A percentile compares a stretch with the other conserved stretches of the same genome.
Conservation (phyloP, 2,329 filamentous ascomycete species). For the Monilinia fructigena region DNA sequence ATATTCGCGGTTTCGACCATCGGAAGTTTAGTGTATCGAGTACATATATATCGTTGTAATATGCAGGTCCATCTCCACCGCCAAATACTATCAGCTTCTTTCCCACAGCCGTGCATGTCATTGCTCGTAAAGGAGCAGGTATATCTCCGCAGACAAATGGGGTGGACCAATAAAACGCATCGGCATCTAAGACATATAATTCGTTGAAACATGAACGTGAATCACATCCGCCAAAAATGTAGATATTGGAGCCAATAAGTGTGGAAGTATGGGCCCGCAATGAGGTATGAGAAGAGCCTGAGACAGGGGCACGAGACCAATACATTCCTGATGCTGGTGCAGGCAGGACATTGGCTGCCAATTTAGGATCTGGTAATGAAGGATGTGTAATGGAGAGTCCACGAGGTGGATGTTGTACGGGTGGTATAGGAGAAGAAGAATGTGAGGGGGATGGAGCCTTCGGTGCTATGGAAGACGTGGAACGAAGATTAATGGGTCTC, state of each 20-base stretch:
- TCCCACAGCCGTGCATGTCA: conserved; percentile 70
- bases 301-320: conserved; percentile 65
- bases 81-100: conserved; percentile 70
- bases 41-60: conserved; percentile 71
- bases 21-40: conserved; percentile 69
- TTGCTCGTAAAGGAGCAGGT: conserved; percentile 63
- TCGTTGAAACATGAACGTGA: conserved; percentile 66
- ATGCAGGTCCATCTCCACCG: conserved; percentile 66
- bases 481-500: conserved; percentile 50
- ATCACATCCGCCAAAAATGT: conserved; percentile 68
- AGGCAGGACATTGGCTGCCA: conserved; percentile 58
- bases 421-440: conserved; percentile 32
- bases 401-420: conserved; percentile 31
- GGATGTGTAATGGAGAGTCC: conserved; percentile 53
- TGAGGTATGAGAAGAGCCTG: conserved; percentile 59
- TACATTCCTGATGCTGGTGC: conserved; percentile 71
- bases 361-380: conserved; percentile 54
- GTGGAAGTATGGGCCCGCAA: conserved; percentile 67
- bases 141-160: conserved; percentile 65
- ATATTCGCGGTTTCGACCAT: conserved; percentile 61
- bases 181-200: conserved; percentile 66
- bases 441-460: conserved; percentile 31
- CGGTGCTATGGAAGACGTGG: conserved; percentile 44
- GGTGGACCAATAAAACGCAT: conserved; percentile 67
- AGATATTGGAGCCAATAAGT: conserved; percentile 64